Percentiles rank a stretch among this genome's conserved stretches.
Evolutionary conservation across 2,329 filamentous ascomycete genomes (phyloP).

Genomic region (Penicillium sclerotiorum): DNA sequence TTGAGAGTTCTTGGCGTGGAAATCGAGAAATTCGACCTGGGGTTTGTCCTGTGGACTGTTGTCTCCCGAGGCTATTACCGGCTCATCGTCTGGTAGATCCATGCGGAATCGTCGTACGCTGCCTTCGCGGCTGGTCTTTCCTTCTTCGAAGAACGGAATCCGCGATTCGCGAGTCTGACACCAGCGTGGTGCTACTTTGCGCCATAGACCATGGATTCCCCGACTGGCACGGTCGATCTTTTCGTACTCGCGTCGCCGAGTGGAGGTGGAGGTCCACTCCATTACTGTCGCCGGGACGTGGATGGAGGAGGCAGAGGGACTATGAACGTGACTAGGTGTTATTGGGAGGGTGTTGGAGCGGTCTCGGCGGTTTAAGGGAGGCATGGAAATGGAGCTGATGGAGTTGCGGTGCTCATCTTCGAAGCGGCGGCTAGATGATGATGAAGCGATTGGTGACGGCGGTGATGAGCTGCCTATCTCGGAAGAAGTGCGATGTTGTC

Average conservation of each 20-base stretch:
- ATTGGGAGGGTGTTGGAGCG: conserved; percentile 22
- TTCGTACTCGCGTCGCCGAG: conserved; percentile 52
- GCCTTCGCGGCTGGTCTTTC: conserved; percentile 44
- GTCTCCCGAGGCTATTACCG: no score
- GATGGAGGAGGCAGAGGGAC: conserved; percentile 25
- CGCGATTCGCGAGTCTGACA: conserved; percentile 37
- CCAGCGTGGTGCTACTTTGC: conserved; percentile 45
- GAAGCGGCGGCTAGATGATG: conserved; percentile 15
- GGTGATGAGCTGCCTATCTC: conserved; percentile 21
- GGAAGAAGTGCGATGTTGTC: conserved; percentile 13
- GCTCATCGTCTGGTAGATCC: conserved; percentile 41
- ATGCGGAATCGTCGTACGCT: conserved; percentile 50
- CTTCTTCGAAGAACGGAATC: conserved; percentile 47
- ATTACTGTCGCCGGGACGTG: conserved; percentile 43
- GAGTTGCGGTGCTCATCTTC: conserved; percentile 17
- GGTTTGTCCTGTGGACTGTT: conserved; percentile 1
- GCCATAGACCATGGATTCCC: conserved; percentile 47
- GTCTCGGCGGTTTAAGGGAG: conserved; percentile 11
- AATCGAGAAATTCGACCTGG: conserved; percentile 13
- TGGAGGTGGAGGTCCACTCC: conserved; percentile 50
- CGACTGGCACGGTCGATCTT: conserved; percentile 53
- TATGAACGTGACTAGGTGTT: conserved; percentile 20
- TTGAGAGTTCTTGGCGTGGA: conserved; percentile 1
- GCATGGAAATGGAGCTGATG: conserved; percentile 9
- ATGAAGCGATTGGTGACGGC: conserved; percentile 21